Percentiles rank a stretch among this genome's conserved stretches.
Conservation (phyloP, 345 rosid genomes). For the Salix exigua region DNA sequence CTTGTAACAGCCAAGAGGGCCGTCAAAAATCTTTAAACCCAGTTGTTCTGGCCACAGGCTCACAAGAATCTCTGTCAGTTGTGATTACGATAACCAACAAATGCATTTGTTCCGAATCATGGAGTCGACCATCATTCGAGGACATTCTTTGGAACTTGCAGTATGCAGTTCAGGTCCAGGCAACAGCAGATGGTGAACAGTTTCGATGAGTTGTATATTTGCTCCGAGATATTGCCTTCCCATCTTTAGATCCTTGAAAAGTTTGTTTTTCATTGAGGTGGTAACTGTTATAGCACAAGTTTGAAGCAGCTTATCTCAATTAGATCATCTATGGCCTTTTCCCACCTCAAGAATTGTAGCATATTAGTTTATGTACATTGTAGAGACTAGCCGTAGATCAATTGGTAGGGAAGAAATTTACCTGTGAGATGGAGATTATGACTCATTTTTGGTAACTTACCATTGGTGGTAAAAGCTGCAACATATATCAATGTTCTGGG, state of each 20-base stretch:
- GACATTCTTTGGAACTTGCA: conserved; percentile 55
- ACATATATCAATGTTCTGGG: not conserved
- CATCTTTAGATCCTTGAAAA: not conserved
- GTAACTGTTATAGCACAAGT: not conserved
- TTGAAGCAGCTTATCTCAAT: not conserved
- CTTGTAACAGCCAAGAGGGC: conserved; percentile 31
- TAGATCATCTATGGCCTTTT: not conserved
- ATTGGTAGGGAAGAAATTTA: not conserved
- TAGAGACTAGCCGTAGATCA: not conserved
- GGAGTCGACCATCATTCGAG: conserved; percentile 47
- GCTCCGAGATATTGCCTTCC: not conserved
- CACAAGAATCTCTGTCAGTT: conserved; percentile 38
- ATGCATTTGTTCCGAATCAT: conserved; percentile 40
- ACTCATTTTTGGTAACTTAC: not conserved
- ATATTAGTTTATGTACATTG: not conserved
- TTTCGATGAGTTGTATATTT: not conserved
- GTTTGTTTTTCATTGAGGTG: not conserved
- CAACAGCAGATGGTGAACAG: conserved; percentile 29
- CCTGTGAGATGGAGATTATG: not conserved
- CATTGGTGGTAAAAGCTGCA: not conserved
- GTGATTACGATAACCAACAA: conserved; percentile 43
- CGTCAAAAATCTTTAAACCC: conserved; percentile 33
- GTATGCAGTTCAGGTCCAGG: conserved; percentile 52
- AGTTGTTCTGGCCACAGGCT: conserved; percentile 32
- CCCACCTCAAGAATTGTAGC: not conserved